phyloP scores from a whole-genome alignment of 2,329 filamentous ascomycete genomes.

The Chrysoporthe puriensis region DNA sequence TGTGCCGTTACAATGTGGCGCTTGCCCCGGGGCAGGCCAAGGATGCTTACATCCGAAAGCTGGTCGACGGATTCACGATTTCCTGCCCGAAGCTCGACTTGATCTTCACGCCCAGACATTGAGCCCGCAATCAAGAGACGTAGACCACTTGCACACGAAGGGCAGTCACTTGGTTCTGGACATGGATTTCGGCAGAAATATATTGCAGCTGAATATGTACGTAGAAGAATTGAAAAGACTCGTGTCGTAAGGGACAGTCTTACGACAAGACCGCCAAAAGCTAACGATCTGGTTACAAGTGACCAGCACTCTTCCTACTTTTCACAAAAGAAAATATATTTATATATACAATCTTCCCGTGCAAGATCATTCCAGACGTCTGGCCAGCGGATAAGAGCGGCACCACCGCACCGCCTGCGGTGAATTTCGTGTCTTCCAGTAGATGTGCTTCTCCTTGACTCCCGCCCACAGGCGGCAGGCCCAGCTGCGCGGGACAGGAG shows the following conservation, averaged over 20 bases:
- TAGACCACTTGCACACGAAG: background rate
- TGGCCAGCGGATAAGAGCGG: background rate
- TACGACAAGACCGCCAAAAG: background rate
- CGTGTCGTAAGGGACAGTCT: background rate
- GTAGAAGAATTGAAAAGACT: background rate
- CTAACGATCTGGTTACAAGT: background rate
- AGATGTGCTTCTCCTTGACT: background rate
- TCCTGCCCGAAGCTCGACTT: slow-evolving; percentile 20
- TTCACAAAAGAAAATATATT: background rate
- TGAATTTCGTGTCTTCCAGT: background rate
- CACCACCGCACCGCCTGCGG: background rate
- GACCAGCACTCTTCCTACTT: background rate
- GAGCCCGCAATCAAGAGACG: background rate
- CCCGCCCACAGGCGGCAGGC: background rate
- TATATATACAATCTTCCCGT: background rate
- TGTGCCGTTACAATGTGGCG: slow-evolving; percentile 16
- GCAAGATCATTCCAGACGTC: background rate
- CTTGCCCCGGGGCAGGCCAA: slow-evolving; percentile 23
- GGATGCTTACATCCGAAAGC: slow-evolving; percentile 14
- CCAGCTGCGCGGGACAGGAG: background rate
- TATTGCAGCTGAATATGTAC: background rate
- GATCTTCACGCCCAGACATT: slow-evolving; percentile 20
- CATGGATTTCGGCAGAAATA: background rate
- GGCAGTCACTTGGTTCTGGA: background rate
- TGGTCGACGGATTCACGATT: slow-evolving; percentile 26